Evolutionary conservation across 2,329 filamentous ascomycete genomes (phyloP).

Genomic region (Xylariaceae sp.): DNA sequence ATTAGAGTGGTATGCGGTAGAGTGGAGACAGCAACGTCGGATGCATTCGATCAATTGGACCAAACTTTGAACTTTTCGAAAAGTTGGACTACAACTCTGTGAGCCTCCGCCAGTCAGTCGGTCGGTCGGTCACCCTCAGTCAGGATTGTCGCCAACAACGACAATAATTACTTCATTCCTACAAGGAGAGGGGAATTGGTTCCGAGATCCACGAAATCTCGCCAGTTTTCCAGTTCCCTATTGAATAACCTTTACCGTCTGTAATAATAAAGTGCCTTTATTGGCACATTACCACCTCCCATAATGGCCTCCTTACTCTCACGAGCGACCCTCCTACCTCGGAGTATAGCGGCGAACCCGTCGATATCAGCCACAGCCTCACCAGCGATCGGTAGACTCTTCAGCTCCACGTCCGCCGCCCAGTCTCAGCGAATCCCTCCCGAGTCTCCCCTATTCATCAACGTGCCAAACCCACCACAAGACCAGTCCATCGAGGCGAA

Average conservation of each 20-base stretch:
- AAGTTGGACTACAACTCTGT: not conserved
- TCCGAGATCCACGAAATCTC: too few relatives aligned
- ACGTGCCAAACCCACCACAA: constrained; percentile 72
- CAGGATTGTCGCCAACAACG: constrained; percentile 1
- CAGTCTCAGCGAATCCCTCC: constrained; percentile 59
- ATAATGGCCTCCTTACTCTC: constrained; percentile 18
- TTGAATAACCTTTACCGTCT: too few relatives aligned
- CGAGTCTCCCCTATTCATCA: constrained; percentile 83
- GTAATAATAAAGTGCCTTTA: constrained; percentile 8
- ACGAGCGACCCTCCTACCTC: constrained; percentile 8
- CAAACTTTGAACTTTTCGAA: constrained; percentile 3
- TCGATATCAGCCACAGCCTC: constrained; percentile 21
- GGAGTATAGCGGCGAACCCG: constrained; percentile 8
- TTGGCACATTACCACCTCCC: constrained; percentile 3
- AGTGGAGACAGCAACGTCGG: not conserved
- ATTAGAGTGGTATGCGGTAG: too few relatives aligned
- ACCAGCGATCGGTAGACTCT: constrained; percentile 33
- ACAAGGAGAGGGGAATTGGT: not conserved
- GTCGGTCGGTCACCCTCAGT: constrained; percentile 1
- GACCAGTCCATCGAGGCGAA: constrained; percentile 41
- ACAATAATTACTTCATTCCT: not conserved
- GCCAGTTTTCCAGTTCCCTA: not conserved
- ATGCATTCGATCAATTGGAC: constrained; percentile 6
- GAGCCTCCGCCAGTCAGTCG: not conserved
- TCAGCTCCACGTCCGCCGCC: constrained; percentile 40